Conservation (phyloP, 129 eudicot genomes). For the Mikania micrantha region DNA sequence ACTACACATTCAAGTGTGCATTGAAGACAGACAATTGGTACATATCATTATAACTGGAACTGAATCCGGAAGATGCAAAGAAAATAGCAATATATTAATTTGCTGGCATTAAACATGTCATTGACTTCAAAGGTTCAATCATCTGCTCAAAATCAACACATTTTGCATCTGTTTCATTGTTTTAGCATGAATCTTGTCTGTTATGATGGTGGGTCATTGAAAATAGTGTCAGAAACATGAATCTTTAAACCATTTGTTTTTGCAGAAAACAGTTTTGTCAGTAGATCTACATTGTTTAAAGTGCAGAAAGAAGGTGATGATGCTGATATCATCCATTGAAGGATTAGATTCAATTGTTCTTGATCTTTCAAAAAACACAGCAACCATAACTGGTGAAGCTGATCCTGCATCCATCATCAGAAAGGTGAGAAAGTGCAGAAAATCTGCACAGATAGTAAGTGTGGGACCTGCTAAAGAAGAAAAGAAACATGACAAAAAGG, state of each 20-base stretch:
- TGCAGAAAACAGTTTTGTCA: constrained; percentile 64
- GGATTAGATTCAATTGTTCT: constrained; percentile 46
- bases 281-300: constrained; percentile 49
- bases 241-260: not conserved
- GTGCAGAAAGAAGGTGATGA: constrained; percentile 59
- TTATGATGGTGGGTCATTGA: not conserved
- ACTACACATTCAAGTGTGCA: no score
- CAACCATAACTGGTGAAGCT: constrained; percentile 51
- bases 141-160: constrained; percentile 12
- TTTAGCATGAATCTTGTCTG: not conserved
- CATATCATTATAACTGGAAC: constrained; percentile 18
- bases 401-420: constrained; percentile 46
- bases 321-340: constrained; percentile 43
- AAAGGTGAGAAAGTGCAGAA: constrained; percentile 43
- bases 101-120: constrained; percentile 19
- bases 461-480: constrained; percentile 54
- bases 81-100: constrained; percentile 11
- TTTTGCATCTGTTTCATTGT: constrained; percentile 1
- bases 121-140: constrained; percentile 32
- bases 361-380: constrained; percentile 47
- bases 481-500: constrained; percentile 26
- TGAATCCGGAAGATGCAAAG: constrained; percentile 12
- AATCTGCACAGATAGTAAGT: constrained; percentile 32
- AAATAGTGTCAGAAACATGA: constrained; percentile 12
- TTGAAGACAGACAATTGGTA: not conserved